Conservation (phyloP, 345 rosid genomes). For the Alliaria petiolata region DNA sequence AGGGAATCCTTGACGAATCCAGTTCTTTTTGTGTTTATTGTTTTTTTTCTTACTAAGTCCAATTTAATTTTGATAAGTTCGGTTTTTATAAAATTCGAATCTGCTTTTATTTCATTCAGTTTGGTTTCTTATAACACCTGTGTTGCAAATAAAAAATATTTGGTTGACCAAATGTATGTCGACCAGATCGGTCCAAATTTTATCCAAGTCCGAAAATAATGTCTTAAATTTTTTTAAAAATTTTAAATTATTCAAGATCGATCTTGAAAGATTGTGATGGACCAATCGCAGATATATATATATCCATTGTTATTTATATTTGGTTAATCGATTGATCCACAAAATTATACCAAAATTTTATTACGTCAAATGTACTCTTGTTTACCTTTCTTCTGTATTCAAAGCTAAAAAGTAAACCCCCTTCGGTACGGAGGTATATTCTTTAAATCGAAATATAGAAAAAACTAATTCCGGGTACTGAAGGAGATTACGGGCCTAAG, state of each 20-base stretch:
- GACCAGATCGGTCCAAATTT: background rate
- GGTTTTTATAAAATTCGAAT: background rate
- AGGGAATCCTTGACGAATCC: background rate
- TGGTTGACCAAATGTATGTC: background rate
- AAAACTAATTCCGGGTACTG: too few relatives aligned
- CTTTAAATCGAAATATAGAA: too few relatives aligned
- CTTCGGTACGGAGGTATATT: too few relatives aligned
- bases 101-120: background rate
- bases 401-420: too few relatives aligned
- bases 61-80: background rate
- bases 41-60: background rate
- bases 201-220: background rate
- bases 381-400: constrained; percentile 1
- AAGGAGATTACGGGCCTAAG: too few relatives aligned
- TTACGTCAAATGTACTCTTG: background rate
- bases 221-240: background rate
- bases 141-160: background rate
- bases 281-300: too few relatives aligned
- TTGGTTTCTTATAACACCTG: background rate
- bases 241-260: too few relatives aligned
- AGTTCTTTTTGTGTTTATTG: too few relatives aligned
- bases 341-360: too few relatives aligned
- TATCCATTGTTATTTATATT: too few relatives aligned
- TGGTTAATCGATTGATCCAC: too few relatives aligned
- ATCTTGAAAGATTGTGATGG: too few relatives aligned